Conservation (phyloP, 768 basidiomycete genomes). For the Naganishia randhawae region DNA sequence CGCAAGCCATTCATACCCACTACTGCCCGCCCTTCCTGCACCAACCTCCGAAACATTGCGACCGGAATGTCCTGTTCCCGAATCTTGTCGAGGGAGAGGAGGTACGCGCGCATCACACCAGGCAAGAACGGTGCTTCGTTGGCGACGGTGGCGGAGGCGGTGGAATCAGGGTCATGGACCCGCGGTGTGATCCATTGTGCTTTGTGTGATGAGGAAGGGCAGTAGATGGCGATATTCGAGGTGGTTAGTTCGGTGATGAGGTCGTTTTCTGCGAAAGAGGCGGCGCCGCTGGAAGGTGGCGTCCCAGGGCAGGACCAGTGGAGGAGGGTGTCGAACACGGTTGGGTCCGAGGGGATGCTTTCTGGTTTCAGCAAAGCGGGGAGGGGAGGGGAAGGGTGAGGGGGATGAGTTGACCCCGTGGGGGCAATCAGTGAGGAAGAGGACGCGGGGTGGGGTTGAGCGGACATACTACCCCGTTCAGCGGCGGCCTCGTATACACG, state of each 20-base stretch:
- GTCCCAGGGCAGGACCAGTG: background rate
- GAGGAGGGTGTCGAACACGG: conserved; percentile 11
- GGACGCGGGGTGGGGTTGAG: background rate
- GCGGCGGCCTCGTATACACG: background rate
- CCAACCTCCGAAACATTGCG: background rate
- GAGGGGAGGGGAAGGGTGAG: background rate
- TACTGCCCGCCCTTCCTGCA: background rate
- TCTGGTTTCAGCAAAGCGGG: background rate
- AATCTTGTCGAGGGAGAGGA: background rate
- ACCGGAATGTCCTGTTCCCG: conserved; percentile 5
- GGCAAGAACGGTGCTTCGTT: background rate
- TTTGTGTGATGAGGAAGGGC: background rate
- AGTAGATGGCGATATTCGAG: conserved; percentile 17
- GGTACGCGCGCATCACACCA: conserved; percentile 6
- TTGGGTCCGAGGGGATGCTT: background rate
- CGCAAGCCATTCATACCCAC: conserved; percentile 14
- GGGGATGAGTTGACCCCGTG: background rate
- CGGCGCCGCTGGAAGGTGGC: background rate
- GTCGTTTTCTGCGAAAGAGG: background rate
- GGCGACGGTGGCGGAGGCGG: background rate
- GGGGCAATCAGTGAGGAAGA: no score
- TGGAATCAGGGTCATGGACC: background rate
- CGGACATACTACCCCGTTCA: conserved; percentile 2
- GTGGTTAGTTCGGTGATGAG: conserved; percentile 14
- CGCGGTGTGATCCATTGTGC: conserved; percentile 18